Base-by-base conservation (phyloP, 164 flowering plant genomes). In the Chimonanthus praecox region DNA sequence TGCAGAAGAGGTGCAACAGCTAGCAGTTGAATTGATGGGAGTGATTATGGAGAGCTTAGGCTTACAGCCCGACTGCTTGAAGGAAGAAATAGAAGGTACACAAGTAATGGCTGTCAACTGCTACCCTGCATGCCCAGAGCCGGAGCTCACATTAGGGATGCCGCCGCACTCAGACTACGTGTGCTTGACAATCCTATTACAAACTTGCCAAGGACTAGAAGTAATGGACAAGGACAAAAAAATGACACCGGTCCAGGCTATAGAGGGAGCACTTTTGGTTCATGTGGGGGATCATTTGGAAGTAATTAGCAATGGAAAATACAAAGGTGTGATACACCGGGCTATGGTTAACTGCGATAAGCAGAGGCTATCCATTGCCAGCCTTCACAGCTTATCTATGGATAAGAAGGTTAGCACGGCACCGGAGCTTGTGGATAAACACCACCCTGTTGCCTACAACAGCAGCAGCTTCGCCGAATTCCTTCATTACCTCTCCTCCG, bases 321-420 rank as follows among this genome's bases (percentile, higher is more conserved):
- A 66, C 43, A 73, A 73, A n/a, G 66, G 75, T 66, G 75, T 66
- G 44, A 93, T 68, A 6, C 99, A 93, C 79, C 83, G 99, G 62
- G 98, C 92, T 2, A 33, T 15, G 1, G 68, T 74, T 13, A 62
- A 68, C 21, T 13, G 60, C 6, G 16, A 48, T 21, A 82, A 43
- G 73, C 74, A 79, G 3, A 72, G 90, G 58, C 50, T 87, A 15
- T 87, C 90, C 9, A 72, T 87, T 43, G 85, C 84, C 0, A 79
- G 85, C 68, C 74, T 85, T 2, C 86, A 83, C 21, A 80, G 85
- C 44, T 62, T 87, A 69, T 86, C 81, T 33, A 74, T 85, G 81
- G 83, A 86, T 45, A 84, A 74, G 69, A 79, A 78, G 58, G 74
- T 88, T 33, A 33, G 33, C 33, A 1, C 33, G 33, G 33, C 33